Evolutionary conservation across 495 filamentous ascomycete species (phyloP), one percentile per base, ranked within the genome.

Genomic region (Parmelia sp.): DNA sequence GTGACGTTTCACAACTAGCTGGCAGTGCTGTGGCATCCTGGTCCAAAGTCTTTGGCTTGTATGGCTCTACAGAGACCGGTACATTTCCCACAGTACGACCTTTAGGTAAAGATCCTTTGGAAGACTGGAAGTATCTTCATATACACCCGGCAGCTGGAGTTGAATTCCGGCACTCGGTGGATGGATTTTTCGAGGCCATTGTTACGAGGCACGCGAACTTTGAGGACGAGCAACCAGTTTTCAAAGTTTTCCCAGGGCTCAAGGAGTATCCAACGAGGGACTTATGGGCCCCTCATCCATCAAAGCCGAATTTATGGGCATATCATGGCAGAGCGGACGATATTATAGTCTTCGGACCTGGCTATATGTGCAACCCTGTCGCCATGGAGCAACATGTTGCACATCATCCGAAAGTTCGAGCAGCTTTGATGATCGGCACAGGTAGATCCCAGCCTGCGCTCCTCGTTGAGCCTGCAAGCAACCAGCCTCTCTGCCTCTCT

Each of bases 241-340:
- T 87, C 71, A 75, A 78, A 58, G 73, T 77, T 9, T 87, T 85
- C 61, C 83, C 82, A 4, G 72, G 85, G 9, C 39, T 70, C 2
- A 62, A 79, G 5, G 81, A 87, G 70, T 87, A 78, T 65, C 70
- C 71, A 40, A 87, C 83, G 9, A 76, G 77, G 39, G 85, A 88
- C 67, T 70, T 88, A 35, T 86, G 78, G 66, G 70, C 73, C 40
- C 76, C 71, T 58, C 65, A 73, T 33, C 72, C 72, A 0, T 66
- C 57, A 5, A 73, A 73, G 72, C 15, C 27, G 5, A 55, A 72
- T 33, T 61, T 71, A 1, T 79, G 76, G 77, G 62, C 66, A 17
- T 74, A 65, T 19, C 53, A 57, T n/a, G 71, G 70, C 3, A 72
- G 78, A 3, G 31, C 45, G 8, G 77, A 79, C 56, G 79, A 81